A percentile compares a stretch with the other conserved stretches of the same genome.
Evolutionary conservation across 495 filamentous ascomycete species (phyloP).

Genomic region (Polyplosphaeria fusca): DNA sequence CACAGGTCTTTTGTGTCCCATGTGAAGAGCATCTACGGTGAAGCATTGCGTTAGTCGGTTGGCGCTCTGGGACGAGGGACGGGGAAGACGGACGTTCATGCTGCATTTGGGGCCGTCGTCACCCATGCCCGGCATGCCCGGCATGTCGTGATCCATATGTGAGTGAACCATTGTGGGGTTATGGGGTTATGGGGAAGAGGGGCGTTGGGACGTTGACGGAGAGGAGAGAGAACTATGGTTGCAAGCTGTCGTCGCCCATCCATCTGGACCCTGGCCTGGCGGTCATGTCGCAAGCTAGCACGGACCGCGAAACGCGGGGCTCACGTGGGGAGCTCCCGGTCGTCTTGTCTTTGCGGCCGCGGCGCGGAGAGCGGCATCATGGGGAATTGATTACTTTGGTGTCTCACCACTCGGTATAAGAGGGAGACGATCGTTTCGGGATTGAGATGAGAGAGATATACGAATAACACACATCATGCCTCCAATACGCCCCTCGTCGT

Average conservation of each 20-base stretch:
- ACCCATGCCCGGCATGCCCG: constrained; percentile 42
- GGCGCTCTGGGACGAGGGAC: no score
- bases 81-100: constrained; percentile 65
- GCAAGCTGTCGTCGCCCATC: no score
- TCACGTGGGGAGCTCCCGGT: not conserved
- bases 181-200: not conserved
- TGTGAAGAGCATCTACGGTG: constrained; percentile 85
- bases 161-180: constrained; percentile 31
- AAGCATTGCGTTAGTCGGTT: not conserved
- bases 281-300: not conserved
- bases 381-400: not conserved
- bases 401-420: not conserved
- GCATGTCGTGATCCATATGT: constrained; percentile 57
- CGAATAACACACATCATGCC: constrained; percentile 15
- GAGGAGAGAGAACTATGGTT: no score
- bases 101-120: constrained; percentile 55
- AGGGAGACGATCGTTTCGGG: no score
- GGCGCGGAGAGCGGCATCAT: not conserved
- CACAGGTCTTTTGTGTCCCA: constrained; percentile 91
- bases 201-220: no score
- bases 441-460: no score
- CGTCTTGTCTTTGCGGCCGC: not conserved
- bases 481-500: not conserved
- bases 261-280: not conserved
- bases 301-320: not conserved